Conservation (phyloP, 1,284 basidiomycete genomes). For the Somion occarium region DNA sequence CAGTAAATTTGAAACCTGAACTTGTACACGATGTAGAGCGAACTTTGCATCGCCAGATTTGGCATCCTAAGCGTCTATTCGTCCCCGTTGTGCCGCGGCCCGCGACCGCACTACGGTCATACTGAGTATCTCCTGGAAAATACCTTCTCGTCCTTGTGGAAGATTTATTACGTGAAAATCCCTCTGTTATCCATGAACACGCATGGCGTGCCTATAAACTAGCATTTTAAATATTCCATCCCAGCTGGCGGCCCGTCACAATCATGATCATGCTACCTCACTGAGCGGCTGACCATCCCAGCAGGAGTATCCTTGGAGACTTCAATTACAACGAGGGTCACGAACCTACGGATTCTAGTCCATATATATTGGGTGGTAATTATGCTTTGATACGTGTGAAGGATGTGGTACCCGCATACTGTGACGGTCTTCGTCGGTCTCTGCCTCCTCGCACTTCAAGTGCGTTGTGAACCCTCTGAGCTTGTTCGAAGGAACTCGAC, state of each 20-base stretch:
- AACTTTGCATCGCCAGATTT: too few species aligned
- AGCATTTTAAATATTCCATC: not conserved
- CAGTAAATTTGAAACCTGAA: too few species aligned
- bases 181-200: too few species aligned
- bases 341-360: not conserved
- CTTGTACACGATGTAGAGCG: too few species aligned
- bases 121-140: too few species aligned
- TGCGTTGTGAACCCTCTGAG: not conserved
- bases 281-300: not conserved
- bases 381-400: not conserved
- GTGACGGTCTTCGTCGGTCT: not conserved
- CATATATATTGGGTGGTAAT: not conserved
- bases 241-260: not conserved
- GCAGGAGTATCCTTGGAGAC: not conserved
- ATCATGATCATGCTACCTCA: not conserved
- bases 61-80: too few species aligned
- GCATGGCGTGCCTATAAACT: too few species aligned
- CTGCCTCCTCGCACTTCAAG: not conserved
- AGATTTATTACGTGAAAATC: too few species aligned
- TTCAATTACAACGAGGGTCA: not conserved
- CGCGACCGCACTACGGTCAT: too few species aligned
- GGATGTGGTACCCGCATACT: not conserved
- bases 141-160: too few species aligned
- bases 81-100: too few species aligned
- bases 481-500: slow-evolving; percentile 27